Evolutionary conservation across 2,329 filamentous ascomycete species (phyloP).

Genomic region (Kalmusia sp.): DNA sequence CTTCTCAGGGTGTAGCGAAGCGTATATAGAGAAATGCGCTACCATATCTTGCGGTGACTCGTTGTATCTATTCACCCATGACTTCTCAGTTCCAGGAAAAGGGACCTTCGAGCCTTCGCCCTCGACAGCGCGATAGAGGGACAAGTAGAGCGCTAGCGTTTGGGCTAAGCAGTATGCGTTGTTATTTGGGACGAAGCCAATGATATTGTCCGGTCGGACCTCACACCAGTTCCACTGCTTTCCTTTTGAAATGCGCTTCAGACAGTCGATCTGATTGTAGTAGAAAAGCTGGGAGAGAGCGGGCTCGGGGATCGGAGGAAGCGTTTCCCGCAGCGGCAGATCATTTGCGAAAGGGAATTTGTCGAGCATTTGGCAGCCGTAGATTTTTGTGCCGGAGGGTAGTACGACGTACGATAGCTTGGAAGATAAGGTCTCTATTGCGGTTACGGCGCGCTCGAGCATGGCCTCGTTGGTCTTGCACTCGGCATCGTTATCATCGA

Average conservation of each 20-base stretch:
- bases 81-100: conserved; percentile 48
- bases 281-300: conserved; percentile 49
- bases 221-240: conserved; percentile 53
- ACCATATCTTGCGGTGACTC: conserved; percentile 52
- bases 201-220: conserved; percentile 50
- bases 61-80: conserved; percentile 48
- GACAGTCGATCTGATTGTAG: conserved; percentile 50
- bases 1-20: conserved; percentile 50
- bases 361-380: conserved; percentile 47
- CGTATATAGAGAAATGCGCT: conserved; percentile 52
- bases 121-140: conserved; percentile 45
- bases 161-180: conserved; percentile 50
- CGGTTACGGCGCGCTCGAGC: conserved; percentile 47
- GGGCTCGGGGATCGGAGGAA: conserved; percentile 44
- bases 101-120: conserved; percentile 48
- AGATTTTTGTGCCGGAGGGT: conserved; percentile 49
- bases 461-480: conserved; percentile 47
- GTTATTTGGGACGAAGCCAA: conserved; percentile 51
- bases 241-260: conserved; percentile 44
- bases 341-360: conserved; percentile 44
- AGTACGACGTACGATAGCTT: conserved; percentile 39
- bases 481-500: conserved; percentile 33
- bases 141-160: conserved; percentile 48
- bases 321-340: conserved; percentile 36
- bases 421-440: conserved; percentile 35